Evolutionary conservation across 441 rosid species (phyloP).

Genomic region (Capsella rubella): DNA sequence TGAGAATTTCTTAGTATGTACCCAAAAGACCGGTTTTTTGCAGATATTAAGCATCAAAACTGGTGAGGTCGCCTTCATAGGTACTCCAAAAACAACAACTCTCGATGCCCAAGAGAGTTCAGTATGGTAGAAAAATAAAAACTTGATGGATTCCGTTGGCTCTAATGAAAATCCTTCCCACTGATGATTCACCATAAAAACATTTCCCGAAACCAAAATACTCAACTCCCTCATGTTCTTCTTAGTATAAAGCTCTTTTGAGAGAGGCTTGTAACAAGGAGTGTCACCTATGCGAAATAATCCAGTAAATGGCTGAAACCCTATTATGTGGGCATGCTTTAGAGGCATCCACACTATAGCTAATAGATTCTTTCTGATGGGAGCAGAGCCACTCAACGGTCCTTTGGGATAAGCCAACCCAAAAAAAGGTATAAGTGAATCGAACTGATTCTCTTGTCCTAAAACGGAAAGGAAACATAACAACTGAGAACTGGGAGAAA

Average conservation of each 20-base stretch:
- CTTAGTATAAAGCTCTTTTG: conserved; percentile 68
- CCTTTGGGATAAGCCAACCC: conserved; percentile 46
- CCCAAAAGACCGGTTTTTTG: conserved; percentile 70
- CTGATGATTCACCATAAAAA: conserved; percentile 63
- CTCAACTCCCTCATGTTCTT: conserved; percentile 67
- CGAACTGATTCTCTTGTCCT: conserved; percentile 45
- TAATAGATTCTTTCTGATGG: conserved; percentile 73
- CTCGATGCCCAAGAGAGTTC: conserved; percentile 67
- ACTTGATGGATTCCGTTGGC: conserved; percentile 73
- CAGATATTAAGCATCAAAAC: conserved; percentile 62
- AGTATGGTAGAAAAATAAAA: conserved; percentile 63
- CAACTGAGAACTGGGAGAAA: conserved; percentile 58
- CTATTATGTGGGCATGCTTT: conserved; percentile 59
- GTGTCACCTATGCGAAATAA: conserved; percentile 27
- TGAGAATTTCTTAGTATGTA: conserved; percentile 61
- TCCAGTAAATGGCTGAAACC: conserved; percentile 51
- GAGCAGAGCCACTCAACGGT: conserved; percentile 62
- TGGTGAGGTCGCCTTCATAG: conserved; percentile 77
- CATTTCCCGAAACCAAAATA: conserved; percentile 72
- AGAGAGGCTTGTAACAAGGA: conserved; percentile 59
- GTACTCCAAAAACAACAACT: conserved; percentile 57
- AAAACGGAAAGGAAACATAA: conserved; percentile 75
- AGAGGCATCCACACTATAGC: conserved; percentile 87
- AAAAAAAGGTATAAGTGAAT: conserved; percentile 43
- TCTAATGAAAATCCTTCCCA: conserved; percentile 62